phyloP scores from a whole-genome alignment of 2,329 filamentous ascomycete genomes.

The Trichoderma polysporum region DNA sequence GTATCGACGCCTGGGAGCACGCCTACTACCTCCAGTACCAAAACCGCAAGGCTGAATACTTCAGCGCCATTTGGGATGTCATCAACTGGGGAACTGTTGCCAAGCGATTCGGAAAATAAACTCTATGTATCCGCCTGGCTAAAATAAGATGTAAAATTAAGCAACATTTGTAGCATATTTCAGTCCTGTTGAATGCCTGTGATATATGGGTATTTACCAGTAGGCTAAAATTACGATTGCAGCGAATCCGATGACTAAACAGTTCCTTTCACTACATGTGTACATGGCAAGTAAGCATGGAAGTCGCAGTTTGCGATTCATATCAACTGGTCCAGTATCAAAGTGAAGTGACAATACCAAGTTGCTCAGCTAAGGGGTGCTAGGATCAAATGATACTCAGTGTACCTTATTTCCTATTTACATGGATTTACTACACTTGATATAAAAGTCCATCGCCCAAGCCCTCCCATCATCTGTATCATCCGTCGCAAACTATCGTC shows the following conservation, averaged over 20 bases:
- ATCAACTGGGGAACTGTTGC: conserved; percentile 93
- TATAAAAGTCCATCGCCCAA: background rate
- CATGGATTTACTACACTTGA: background rate
- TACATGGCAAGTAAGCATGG: background rate
- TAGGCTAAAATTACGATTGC: background rate
- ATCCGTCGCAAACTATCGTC: background rate
- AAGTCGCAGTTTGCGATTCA: background rate
- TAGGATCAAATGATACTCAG: background rate
- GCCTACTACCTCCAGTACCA: conserved; percentile 95
- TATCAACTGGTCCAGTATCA: too few species aligned
- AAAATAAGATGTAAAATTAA: conserved; percentile 5
- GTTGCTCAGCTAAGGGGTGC: background rate
- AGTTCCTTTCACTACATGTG: background rate
- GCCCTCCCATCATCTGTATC: background rate
- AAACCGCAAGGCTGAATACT: conserved; percentile 97
- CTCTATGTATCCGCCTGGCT: background rate
- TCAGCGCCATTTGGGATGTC: conserved; percentile 89
- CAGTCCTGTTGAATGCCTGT: background rate
- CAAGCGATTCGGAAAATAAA: conserved; percentile 64
- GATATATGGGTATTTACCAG: background rate
- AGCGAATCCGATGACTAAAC: background rate
- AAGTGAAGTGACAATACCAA: too few species aligned
- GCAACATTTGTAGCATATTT: background rate
- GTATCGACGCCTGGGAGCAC: conserved; percentile 95
- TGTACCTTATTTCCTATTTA: background rate